phyloP scores from a whole-genome alignment of 2,329 filamentous ascomycete species.

The Nemania serpens region DNA sequence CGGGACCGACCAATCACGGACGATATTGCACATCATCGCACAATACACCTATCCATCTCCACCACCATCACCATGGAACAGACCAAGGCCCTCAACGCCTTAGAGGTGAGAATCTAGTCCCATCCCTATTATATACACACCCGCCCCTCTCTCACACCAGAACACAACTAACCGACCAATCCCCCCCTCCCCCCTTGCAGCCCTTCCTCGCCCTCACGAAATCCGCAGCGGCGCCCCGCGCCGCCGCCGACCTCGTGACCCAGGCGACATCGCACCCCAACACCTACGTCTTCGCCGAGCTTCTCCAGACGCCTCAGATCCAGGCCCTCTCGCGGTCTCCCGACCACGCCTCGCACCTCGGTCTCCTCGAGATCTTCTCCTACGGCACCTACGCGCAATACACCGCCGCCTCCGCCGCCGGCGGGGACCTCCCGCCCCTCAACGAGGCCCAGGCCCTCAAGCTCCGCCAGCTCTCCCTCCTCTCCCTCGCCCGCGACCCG shows the following conservation, averaged over 20 bases:
- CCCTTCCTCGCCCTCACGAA: constrained; percentile 91
- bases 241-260: constrained; percentile 81
- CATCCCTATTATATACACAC: not conserved
- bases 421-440: constrained; percentile 71
- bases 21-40: not conserved
- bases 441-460: constrained; percentile 77
- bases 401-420: constrained; percentile 44
- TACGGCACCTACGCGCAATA: constrained; percentile 89
- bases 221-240: constrained; percentile 80
- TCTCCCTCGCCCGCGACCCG: constrained; percentile 75
- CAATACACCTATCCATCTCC: not conserved
- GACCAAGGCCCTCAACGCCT: constrained; percentile 66
- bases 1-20: not conserved
- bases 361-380: constrained; percentile 84
- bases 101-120: constrained; percentile 54
- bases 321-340: constrained; percentile 67
- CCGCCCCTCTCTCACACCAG: no score
- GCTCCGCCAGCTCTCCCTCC: constrained; percentile 86
- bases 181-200: no score
- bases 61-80: constrained; percentile 67
- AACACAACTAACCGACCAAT: constrained; percentile 22
- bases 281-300: constrained; percentile 91
- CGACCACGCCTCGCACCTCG: constrained; percentile 68
- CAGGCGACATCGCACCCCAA: constrained; percentile 88
- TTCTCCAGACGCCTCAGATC: constrained; percentile 81